Evolutionary conservation across 1,139 yeast species (phyloP).

Genomic region (Sugiyamaella castrensis): DNA sequence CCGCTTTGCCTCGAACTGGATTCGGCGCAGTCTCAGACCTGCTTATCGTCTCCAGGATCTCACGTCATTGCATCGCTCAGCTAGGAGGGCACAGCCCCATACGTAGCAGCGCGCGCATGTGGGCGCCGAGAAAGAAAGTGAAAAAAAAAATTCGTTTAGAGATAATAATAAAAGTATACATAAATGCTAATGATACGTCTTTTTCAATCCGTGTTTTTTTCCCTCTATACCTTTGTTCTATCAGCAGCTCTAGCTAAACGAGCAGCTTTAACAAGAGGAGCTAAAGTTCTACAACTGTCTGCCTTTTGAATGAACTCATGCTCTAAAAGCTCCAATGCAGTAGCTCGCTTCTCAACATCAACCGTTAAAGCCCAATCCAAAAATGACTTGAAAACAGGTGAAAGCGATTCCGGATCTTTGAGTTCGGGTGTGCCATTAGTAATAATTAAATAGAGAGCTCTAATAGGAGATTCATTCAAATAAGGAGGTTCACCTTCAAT

Average conservation of each 20-base stretch:
- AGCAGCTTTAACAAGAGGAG: constrained; percentile 88
- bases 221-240: constrained; percentile 11
- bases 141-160: too few species aligned
- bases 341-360: constrained; percentile 78
- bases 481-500: constrained; percentile 99
- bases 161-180: too few species aligned
- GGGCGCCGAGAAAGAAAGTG: too few species aligned
- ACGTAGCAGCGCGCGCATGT: too few species aligned
- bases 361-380: constrained; percentile 80
- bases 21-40: too few species aligned
- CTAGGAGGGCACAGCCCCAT: too few species aligned
- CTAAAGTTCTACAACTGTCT: constrained; percentile 68
- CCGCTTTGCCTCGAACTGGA: too few species aligned
- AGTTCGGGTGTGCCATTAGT: constrained; percentile 94
- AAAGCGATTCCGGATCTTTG: constrained; percentile 81
- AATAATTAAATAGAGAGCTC: constrained; percentile 88
- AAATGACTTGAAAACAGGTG: constrained; percentile 63
- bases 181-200: too few species aligned
- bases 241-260: constrained; percentile 60
- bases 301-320: constrained; percentile 73
- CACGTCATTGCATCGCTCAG: too few species aligned
- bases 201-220: neutral
- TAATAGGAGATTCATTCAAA: constrained; percentile 87
- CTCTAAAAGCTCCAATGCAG: constrained; percentile 67
- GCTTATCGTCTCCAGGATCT: too few species aligned